These are phyloP conservation scores for Lomentospora prolificans DNA, from an alignment of 2,329 filamentous ascomycete species.

Conservation along the genomic window DNA sequence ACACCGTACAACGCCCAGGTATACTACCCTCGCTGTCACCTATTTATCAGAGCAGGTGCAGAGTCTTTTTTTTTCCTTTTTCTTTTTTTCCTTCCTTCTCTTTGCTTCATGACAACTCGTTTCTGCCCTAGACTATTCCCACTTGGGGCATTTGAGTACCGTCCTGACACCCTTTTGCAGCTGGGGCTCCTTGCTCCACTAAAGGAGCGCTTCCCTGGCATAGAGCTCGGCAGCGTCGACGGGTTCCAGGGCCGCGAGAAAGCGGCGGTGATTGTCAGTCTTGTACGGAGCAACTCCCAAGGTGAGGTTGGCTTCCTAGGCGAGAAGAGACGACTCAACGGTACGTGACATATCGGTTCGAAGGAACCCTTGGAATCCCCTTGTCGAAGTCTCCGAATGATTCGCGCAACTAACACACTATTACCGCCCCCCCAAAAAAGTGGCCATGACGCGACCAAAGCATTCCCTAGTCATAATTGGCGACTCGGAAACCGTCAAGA, in stretches of 20 bases:
- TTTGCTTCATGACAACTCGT: too few species aligned
- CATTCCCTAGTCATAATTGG: slow-evolving; percentile 84
- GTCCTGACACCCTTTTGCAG: slow-evolving; percentile 31
- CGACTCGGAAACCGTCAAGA: slow-evolving; percentile 85
- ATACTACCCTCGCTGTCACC: slow-evolving; percentile 9
- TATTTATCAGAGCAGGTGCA: not conserved
- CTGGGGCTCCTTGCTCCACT: slow-evolving; percentile 70
- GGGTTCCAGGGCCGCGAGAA: slow-evolving; percentile 97
- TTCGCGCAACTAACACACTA: too few species aligned
- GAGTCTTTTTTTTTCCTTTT: not conserved
- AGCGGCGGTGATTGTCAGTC: slow-evolving; percentile 83
- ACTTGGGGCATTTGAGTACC: not conserved
- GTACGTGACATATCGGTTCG: slow-evolving; percentile 37
- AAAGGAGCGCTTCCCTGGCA: slow-evolving; percentile 69
- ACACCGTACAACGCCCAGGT: slow-evolving; percentile 95
- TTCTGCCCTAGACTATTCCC: not conserved
- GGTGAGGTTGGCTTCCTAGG: slow-evolving; percentile 87
- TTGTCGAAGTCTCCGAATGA: too few species aligned
- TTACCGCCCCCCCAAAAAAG: slow-evolving; percentile 40
- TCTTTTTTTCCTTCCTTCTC: slow-evolving; percentile 8
- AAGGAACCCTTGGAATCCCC: not conserved
- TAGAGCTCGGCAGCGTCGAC: slow-evolving; percentile 94
- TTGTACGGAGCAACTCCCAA: slow-evolving; percentile 84
- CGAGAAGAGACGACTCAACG: slow-evolving; percentile 86
- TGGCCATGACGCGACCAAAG: slow-evolving; percentile 93